phyloP scores from a whole-genome alignment of 2,329 filamentous ascomycete species.

The Fusarium nelsonii region DNA sequence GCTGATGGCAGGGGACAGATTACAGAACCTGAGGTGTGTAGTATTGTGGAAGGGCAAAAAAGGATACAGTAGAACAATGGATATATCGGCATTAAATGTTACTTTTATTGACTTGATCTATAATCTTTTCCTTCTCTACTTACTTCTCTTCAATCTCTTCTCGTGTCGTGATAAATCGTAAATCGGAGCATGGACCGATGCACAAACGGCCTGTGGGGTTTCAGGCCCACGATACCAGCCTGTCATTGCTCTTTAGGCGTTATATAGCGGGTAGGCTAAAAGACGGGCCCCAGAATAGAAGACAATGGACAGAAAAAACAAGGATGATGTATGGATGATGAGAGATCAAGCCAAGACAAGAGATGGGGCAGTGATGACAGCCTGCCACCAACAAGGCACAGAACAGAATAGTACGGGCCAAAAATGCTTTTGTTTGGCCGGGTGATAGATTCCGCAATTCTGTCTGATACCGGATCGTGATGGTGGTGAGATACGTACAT shows the following conservation, averaged over 20 bases:
- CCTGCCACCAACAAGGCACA: slow-evolving; percentile 8
- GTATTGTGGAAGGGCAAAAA: not conserved
- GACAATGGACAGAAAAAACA: slow-evolving; percentile 28
- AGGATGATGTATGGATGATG: slow-evolving; percentile 34
- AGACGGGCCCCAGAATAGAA: slow-evolving; percentile 33
- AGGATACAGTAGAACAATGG: not conserved
- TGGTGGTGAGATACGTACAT: not conserved
- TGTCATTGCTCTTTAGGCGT: slow-evolving; percentile 22
- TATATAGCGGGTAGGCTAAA: slow-evolving; percentile 46
- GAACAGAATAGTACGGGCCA: not conserved
- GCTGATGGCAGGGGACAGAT: slow-evolving; percentile 21
- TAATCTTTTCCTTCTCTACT: not conserved
- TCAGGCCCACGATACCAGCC: slow-evolving; percentile 27
- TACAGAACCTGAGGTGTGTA: slow-evolving; percentile 20
- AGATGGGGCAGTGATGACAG: slow-evolving; percentile 15
- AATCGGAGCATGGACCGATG: slow-evolving; percentile 33
- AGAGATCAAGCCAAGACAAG: slow-evolving; percentile 2
- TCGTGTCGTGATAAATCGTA: slow-evolving; percentile 13
- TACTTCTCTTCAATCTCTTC: not conserved
- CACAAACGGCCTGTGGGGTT: slow-evolving; percentile 27
- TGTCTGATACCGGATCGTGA: slow-evolving; percentile 2
- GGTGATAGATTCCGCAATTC: not conserved
- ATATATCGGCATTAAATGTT: slow-evolving; percentile 25
- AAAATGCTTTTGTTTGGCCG: slow-evolving; percentile 13
- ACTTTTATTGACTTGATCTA: not conserved